Percentiles rank a stretch among this genome's conserved stretches.
Evolutionary conservation across 1,284 basidiomycete genomes (phyloP).

Genomic region (Ganoderma resinaceum): DNA sequence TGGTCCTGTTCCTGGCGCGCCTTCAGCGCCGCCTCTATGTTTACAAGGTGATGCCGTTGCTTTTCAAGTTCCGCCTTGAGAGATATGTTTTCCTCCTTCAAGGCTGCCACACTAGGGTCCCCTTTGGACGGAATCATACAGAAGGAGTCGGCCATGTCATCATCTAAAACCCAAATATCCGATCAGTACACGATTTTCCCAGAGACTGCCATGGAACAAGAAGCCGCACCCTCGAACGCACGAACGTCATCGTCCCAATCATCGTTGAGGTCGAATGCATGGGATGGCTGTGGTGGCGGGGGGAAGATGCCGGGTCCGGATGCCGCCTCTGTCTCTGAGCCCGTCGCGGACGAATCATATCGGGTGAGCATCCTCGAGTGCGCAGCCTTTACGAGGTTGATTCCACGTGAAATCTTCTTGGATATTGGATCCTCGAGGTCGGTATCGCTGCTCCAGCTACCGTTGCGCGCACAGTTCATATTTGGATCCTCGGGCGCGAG

Average conservation of each 20-base stretch:
- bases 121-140: constrained; percentile 70
- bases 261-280: constrained; percentile 39
- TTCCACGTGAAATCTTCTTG: constrained; percentile 39
- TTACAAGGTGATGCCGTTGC: constrained; percentile 61
- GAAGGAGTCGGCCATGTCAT: constrained; percentile 80
- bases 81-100: constrained; percentile 69
- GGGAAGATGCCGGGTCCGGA: constrained; percentile 39
- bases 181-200: neutral
- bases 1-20: constrained; percentile 78
- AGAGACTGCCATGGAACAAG: neutral
- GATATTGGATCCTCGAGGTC: constrained; percentile 65
- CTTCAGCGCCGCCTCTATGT: constrained; percentile 66
- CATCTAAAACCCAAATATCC: constrained; percentile 37
- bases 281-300: constrained; percentile 35
- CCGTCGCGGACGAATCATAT: constrained; percentile 37
- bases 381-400: constrained; percentile 40
- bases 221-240: constrained; percentile 47
- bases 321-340: constrained; percentile 33
- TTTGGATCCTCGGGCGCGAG: constrained; percentile 52
- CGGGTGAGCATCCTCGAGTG: constrained; percentile 41
- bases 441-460: constrained; percentile 65
- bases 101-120: constrained; percentile 53
- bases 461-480: constrained; percentile 46
- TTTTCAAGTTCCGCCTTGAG: constrained; percentile 66
- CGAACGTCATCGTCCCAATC: constrained; percentile 51